Evolutionary conservation across 495 filamentous ascomycete species (phyloP).

Genomic region (Trichoderma virens): DNA sequence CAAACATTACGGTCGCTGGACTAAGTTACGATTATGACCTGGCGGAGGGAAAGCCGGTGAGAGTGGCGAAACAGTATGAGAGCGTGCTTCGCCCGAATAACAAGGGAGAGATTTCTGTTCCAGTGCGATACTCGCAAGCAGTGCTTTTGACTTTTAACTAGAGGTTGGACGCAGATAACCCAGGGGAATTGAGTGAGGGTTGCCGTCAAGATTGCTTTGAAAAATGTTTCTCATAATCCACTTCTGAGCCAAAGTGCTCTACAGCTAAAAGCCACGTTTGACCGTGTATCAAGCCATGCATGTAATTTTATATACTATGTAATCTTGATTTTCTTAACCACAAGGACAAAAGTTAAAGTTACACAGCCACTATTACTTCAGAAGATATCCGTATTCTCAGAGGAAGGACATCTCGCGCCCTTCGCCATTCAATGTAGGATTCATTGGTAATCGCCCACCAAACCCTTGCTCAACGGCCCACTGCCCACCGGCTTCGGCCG

Average conservation of each 20-base stretch:
- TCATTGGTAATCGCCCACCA: background rate
- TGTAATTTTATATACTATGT: no score
- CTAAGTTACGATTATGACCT: conserved; percentile 1
- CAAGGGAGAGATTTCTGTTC: background rate
- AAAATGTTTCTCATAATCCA: no score
- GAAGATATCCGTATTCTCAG: no score
- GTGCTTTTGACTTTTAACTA: background rate
- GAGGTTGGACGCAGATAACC: background rate
- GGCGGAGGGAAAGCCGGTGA: background rate
- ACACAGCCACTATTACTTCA: no score
- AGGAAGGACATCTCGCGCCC: no score
- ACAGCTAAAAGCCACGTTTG: no score
- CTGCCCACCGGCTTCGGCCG: background rate
- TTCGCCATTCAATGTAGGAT: background rate
- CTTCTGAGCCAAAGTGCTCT: background rate
- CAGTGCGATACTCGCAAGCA: background rate
- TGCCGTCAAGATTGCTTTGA: no score
- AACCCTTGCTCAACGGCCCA: background rate
- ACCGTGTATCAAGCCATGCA: no score
- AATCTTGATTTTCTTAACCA: no score
- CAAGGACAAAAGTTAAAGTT: no score
- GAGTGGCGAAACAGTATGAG: background rate
- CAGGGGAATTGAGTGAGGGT: background rate
- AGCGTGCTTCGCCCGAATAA: background rate
- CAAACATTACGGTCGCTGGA: conserved; percentile 1